Percentiles rank a stretch among this genome's conserved stretches.
Conservation (phyloP, 257 asterid species). For the Solanum neorickii region DNA sequence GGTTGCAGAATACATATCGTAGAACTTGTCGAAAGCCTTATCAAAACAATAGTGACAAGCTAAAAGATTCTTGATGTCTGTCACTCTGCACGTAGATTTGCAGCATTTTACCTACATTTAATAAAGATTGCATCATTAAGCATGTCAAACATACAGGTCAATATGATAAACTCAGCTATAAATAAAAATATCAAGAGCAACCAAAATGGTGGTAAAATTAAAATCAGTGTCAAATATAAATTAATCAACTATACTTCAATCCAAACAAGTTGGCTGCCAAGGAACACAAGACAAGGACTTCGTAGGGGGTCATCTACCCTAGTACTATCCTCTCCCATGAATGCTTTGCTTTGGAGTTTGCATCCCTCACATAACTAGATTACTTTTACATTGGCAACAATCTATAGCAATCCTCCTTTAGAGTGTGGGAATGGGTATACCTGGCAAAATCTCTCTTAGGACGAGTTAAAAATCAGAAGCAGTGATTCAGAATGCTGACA, state of each 20-base stretch:
- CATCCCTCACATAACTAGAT: neutral
- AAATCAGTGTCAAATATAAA: neutral
- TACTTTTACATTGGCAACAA: neutral
- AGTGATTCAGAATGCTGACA: neutral
- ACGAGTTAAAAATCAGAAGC: neutral
- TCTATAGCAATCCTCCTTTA: neutral
- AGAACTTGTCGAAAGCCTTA: slow-evolving; percentile 82
- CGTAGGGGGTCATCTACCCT: neutral
- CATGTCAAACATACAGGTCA: neutral
- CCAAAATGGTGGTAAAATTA: neutral
- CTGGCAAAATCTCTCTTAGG: neutral
- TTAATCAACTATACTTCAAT: neutral
- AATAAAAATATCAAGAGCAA: neutral
- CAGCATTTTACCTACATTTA: slow-evolving; percentile 71
- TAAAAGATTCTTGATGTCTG: slow-evolving; percentile 57
- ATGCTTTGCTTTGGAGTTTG: neutral
- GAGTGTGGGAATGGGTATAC: neutral
- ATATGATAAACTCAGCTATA: neutral
- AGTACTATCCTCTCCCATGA: neutral
- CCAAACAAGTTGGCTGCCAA: neutral
- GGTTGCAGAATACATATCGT: slow-evolving; percentile 71
- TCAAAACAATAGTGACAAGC: slow-evolving; percentile 67
- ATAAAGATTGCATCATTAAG: neutral
- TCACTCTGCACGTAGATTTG: slow-evolving; percentile 68
- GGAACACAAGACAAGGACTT: neutral